phyloP scores from a whole-genome alignment of 768 basidiomycete species.

The Cystobasidium ongulense region DNA sequence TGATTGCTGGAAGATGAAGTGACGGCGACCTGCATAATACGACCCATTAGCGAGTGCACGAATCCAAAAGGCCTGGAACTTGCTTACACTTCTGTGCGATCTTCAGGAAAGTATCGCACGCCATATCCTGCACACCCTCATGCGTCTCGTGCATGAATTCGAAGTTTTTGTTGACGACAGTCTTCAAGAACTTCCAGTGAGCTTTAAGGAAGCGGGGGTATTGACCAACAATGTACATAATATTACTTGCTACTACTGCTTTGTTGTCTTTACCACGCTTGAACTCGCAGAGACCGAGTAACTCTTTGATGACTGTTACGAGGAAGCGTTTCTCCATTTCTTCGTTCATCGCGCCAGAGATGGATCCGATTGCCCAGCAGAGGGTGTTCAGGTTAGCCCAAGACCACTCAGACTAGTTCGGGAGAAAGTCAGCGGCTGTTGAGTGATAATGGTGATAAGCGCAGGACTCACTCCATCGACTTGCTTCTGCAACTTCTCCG shows the following conservation, averaged over 20 bases:
- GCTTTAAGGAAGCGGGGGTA: slow-evolving; percentile 99
- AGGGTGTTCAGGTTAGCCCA: slow-evolving; percentile 99
- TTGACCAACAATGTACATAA: slow-evolving; percentile 91
- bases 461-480: slow-evolving; percentile 47
- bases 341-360: slow-evolving; percentile 98
- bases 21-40: slow-evolving; percentile 49
- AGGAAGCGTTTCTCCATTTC: slow-evolving; percentile 98
- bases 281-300: slow-evolving; percentile 93
- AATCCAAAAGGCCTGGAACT: background rate
- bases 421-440: too few species aligned
- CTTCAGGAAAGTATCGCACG: slow-evolving; percentile 99
- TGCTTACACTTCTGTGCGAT: slow-evolving; percentile 82
- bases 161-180: slow-evolving; percentile 97
- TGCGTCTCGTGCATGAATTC: slow-evolving; percentile 99
- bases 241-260: slow-evolving; percentile 67
- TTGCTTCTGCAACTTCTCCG: slow-evolving; percentile 94
- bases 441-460: too few species aligned
- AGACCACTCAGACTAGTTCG: slow-evolving; percentile 96
- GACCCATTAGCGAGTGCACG: slow-evolving; percentile 49
- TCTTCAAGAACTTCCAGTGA: slow-evolving; percentile 99
- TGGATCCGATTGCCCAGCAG: slow-evolving; percentile 99
- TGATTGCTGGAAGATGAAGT: slow-evolving; percentile 97
- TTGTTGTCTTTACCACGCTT: slow-evolving; percentile 99
- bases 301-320: slow-evolving; percentile 96
- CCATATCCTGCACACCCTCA: slow-evolving; percentile 99